Percentiles rank a stretch among this genome's conserved stretches.
Evolutionary conservation across 768 basidiomycete species (phyloP).

Genomic region (Leccinum broughii): DNA sequence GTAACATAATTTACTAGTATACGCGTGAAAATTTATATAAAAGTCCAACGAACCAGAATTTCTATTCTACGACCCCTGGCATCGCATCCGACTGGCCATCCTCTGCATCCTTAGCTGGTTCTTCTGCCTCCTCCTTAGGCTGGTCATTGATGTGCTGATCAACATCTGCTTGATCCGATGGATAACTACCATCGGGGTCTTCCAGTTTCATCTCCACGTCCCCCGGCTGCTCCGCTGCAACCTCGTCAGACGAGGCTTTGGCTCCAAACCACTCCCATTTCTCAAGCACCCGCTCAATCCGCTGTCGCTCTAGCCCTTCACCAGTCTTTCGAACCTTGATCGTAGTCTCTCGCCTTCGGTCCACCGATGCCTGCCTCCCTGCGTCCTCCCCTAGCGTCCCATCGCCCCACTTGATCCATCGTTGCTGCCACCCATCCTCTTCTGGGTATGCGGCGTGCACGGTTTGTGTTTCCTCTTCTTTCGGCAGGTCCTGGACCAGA

Average conservation of each 20-base stretch:
- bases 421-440: conserved; percentile 44
- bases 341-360: conserved; percentile 47
- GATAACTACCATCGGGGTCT: conserved; percentile 9
- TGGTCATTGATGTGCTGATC: conserved; percentile 5
- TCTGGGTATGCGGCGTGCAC: conserved; percentile 42
- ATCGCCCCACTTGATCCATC: conserved; percentile 42
- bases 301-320: conserved; percentile 66
- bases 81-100: conserved; percentile 16
- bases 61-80: conserved; percentile 17
- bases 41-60: neutral
- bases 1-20: conserved; percentile 1
- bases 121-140: conserved; percentile 10
- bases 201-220: conserved; percentile 35
- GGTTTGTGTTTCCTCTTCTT: conserved; percentile 41
- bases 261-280: conserved; percentile 57
- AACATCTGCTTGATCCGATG: conserved; percentile 7
- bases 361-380: conserved; percentile 40
- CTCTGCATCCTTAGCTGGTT: neutral
- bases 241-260: neutral
- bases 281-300: conserved; percentile 67
- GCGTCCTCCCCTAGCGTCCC: conserved; percentile 31
- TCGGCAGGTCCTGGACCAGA: conserved; percentile 41
- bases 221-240: conserved; percentile 4
- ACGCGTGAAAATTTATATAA: conserved; percentile 1
- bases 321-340: conserved; percentile 58